phyloP scores from a whole-genome alignment of 2,329 filamentous ascomycete genomes.

The Ilyonectria mors-panacis region DNA sequence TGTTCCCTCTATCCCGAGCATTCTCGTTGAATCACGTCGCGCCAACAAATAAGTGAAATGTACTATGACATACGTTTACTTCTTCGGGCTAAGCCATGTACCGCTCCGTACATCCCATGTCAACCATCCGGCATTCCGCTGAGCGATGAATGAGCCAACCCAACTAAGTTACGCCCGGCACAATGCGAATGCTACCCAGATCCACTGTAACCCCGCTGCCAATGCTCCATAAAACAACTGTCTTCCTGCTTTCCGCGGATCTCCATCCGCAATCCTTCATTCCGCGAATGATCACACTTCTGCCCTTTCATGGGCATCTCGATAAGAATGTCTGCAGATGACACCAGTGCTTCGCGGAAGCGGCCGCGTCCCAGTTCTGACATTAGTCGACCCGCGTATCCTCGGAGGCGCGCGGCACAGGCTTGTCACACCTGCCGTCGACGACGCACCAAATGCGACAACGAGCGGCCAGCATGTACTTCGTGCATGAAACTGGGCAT shows the following conservation, averaged over 20 bases:
- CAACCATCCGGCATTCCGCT: background rate
- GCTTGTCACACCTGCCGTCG: constrained; percentile 13
- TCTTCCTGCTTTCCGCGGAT: constrained; percentile 10
- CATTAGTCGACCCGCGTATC: constrained; percentile 10
- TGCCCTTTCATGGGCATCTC: background rate
- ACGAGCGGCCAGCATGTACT: constrained; percentile 16
- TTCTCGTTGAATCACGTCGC: background rate
- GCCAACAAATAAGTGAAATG: background rate
- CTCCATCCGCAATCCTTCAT: background rate
- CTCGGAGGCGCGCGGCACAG: constrained; percentile 17
- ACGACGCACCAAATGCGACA: constrained; percentile 19
- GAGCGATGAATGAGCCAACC: background rate
- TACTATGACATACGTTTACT: background rate
- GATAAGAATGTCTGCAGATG: background rate
- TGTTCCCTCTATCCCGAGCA: background rate
- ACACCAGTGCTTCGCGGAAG: background rate
- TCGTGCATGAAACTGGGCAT: background rate
- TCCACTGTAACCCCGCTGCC: background rate
- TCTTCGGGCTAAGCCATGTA: background rate
- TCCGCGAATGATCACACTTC: background rate
- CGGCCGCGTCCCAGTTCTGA: background rate
- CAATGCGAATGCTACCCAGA: background rate
- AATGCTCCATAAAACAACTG: background rate
- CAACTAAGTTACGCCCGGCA: background rate
- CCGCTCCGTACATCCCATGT: background rate